These are phyloP conservation scores for Linanthus parryae DNA, from an alignment of 148 eudicot species.

Conservation along the genomic window DNA sequence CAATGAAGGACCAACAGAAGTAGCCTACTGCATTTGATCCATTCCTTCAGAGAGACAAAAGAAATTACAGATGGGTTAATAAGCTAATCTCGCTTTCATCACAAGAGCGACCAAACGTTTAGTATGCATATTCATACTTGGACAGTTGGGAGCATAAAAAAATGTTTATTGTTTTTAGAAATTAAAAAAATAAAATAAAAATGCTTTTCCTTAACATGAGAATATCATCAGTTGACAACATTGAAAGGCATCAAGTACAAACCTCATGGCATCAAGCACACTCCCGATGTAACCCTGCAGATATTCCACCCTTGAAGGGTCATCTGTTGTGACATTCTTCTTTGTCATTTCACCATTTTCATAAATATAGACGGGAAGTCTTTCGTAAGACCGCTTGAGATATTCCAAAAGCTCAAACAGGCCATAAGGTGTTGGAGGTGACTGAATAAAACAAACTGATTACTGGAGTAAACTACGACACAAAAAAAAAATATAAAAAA, in stretches of 20 bases:
- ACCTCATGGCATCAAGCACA: constrained; percentile 46
- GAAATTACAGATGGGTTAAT: too few relatives aligned
- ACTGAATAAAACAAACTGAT: constrained; percentile 5
- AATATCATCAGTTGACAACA: too few relatives aligned
- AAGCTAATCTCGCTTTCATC: too few relatives aligned
- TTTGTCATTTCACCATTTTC: constrained; percentile 37
- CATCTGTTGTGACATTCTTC: constrained; percentile 17
- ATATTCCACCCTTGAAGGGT: constrained; percentile 11
- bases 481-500: neutral
- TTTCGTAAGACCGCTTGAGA: constrained; percentile 37
- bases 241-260: too few relatives aligned
- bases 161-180: too few relatives aligned
- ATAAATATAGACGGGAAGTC: constrained; percentile 39
- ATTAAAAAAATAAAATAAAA: too few relatives aligned
- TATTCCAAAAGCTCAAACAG: constrained; percentile 27
- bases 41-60: too few relatives aligned
- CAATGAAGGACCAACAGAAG: constrained; percentile 63
- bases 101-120: too few relatives aligned
- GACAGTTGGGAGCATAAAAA: too few relatives aligned
- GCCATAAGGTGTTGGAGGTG: constrained; percentile 23
- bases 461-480: neutral
- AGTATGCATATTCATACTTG: too few relatives aligned
- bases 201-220: too few relatives aligned
- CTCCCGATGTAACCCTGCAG: constrained; percentile 4
- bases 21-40: constrained; percentile 63